Base-by-base conservation (phyloP, 768 basidiomycete species). In the Agrocybe praecox region DNA sequence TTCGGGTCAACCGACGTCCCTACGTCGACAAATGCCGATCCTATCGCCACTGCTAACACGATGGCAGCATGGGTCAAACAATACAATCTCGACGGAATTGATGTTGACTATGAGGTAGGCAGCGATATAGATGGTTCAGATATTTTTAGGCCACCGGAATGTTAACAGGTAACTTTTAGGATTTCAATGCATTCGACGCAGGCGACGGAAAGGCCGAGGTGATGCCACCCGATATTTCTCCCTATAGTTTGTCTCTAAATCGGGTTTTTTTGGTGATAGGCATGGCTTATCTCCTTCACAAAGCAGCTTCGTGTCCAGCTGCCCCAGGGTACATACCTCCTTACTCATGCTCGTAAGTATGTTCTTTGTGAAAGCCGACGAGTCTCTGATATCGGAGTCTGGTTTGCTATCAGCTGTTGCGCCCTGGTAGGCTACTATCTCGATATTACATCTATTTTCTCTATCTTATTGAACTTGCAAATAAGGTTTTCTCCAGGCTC, bases 101-200 rank as follows among this genome's bases (percentile, higher is more conserved):
- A 90, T 65, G 84, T 92, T 33, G 88, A 90, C 67, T 90, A 89
- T 63, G 88, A 86, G 74, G 79, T 78, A 33, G 17, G 55, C 26
- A 29, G 26, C n/a, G n/a, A n/a, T 29, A 50, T 44, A 44, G 40
- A 42, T 49, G 44, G 43, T 48, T 17, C 42, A 46, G 15, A 53
- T 49, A 55, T 7, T 23, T 58, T 19, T 29, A 29, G 26, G 9
- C n/a, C 14, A 14, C 40, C 10, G 44, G 22, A 24, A 44, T 23
- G 36, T 52, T 12, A 18, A 57, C 1, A 62, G 42, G 45, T 48
- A 46, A 26, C 22, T 19, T 2, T 2, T 53, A 87, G 83, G 88
- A 89, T 62, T 87, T 89, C 62, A 70, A 73, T 60, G 87, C 87
- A 0, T 79, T 88, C 56, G 73, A 85, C 53, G 74, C 72, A 18